Evolutionary conservation across 768 basidiomycete genomes (phyloP).

Genomic region (Paxillus involutus): DNA sequence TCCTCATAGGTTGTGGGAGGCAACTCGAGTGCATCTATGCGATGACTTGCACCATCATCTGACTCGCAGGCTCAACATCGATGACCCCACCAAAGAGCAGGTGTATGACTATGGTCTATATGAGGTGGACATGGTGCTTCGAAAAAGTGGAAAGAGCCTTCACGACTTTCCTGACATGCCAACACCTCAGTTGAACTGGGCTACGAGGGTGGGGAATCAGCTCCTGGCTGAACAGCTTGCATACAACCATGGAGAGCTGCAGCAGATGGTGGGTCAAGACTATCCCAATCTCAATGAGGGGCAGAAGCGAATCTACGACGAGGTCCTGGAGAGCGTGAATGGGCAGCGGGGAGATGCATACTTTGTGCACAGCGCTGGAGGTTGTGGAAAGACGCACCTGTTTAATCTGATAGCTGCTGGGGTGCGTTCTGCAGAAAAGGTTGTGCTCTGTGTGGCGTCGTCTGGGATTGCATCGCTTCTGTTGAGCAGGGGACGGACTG

Average conservation of each 20-base stretch:
- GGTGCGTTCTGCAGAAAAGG: too few relatives aligned
- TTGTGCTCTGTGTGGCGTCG: slow-evolving; percentile 27
- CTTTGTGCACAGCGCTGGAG: too few relatives aligned
- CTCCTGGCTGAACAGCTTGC: not conserved
- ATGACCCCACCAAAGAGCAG: not conserved
- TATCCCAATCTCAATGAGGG: too few relatives aligned
- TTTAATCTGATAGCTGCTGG: too few relatives aligned
- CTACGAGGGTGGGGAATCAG: not conserved
- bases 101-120: not conserved
- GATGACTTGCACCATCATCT: not conserved
- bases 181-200: not conserved
- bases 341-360: too few relatives aligned
- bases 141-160: too few relatives aligned
- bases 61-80: not conserved
- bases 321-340: too few relatives aligned
- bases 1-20: slow-evolving; percentile 37
- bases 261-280: too few relatives aligned
- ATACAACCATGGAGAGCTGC: too few relatives aligned
- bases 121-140: too few relatives aligned
- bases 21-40: slow-evolving; percentile 35
- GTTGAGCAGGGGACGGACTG: slow-evolving; percentile 42
- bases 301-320: too few relatives aligned
- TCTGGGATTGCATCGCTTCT: slow-evolving; percentile 49
- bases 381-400: too few relatives aligned
- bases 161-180: not conserved